phyloP scores from a whole-genome alignment of 2,329 filamentous ascomycete species.

The Tolypocladium album region DNA sequence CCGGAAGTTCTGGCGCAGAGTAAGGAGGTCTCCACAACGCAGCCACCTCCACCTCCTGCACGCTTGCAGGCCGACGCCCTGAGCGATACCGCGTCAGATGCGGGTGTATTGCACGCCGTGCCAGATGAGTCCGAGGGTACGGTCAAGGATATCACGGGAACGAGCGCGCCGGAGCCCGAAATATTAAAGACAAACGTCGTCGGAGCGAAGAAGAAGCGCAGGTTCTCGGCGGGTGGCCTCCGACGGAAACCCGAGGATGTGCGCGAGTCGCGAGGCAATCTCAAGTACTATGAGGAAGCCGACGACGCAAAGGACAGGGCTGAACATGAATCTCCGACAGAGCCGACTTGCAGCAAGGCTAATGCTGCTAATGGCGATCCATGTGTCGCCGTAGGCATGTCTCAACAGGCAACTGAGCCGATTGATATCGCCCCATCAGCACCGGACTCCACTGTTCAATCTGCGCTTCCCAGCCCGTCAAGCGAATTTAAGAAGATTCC shows the following conservation, averaged over 20 bases:
- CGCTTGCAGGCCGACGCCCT: neutral
- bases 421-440: constrained; percentile 3
- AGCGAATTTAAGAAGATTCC: constrained; percentile 31
- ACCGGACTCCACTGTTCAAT: constrained; percentile 8
- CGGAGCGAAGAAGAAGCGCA: constrained; percentile 45
- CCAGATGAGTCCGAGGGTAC: constrained; percentile 24
- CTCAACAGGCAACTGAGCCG: neutral
- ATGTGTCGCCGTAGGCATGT: too few relatives aligned
- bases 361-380: neutral
- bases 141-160: constrained; percentile 48
- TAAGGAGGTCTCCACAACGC: neutral
- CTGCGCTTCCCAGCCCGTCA: constrained; percentile 25
- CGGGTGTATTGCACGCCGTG: constrained; percentile 13
- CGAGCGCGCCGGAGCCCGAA: constrained; percentile 54
- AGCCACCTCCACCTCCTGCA: neutral
- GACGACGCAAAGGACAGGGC: constrained; percentile 67
- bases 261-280: constrained; percentile 56
- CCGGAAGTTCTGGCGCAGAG: constrained; percentile 4
- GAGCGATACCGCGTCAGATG: constrained; percentile 21
- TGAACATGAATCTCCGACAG: constrained; percentile 2
- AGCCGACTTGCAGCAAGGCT: neutral
- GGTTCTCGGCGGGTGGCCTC: constrained; percentile 81
- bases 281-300: constrained; percentile 87
- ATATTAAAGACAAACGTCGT: constrained; percentile 32
- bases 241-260: constrained; percentile 65